A percentile compares a stretch with the other conserved stretches of the same genome.
Evolutionary conservation across 176 grass and related monocot species (phyloP).

Genomic region (Phoenix dactylifera): DNA sequence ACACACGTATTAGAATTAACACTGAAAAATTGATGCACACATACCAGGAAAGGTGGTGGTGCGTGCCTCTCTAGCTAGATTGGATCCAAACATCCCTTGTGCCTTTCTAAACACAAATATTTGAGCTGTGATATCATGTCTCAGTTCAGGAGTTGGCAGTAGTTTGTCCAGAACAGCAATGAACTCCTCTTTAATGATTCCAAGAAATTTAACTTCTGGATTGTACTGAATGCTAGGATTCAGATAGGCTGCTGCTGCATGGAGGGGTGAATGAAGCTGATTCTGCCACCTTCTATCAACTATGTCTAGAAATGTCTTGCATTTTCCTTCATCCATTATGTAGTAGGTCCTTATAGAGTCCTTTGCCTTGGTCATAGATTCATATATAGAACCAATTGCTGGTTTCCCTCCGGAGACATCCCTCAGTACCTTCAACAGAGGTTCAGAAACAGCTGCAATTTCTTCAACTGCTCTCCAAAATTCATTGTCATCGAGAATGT

Average conservation of each 20-base stretch:
- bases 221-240: constrained; percentile 95
- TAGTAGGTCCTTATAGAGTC: constrained; percentile 94
- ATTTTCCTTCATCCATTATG: constrained; percentile 98
- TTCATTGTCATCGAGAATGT: constrained; percentile 63
- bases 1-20: no score
- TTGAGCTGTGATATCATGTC: constrained; percentile 71
- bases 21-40: not conserved
- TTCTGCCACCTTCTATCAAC: constrained; percentile 76
- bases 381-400: constrained; percentile 82
- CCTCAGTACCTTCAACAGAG: constrained; percentile 77
- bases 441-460: constrained; percentile 84
- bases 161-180: constrained; percentile 69
- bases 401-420: constrained; percentile 84
- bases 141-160: constrained; percentile 60
- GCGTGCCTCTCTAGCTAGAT: constrained; percentile 86
- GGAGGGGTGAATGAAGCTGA: constrained; percentile 83
- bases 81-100: constrained; percentile 79
- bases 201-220: constrained; percentile 65
- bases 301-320: constrained; percentile 84
- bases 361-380: constrained; percentile 92
- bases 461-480: constrained; percentile 82
- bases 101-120: constrained; percentile 76
- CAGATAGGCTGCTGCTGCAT: constrained; percentile 69
- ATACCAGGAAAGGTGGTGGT: constrained; percentile 69
- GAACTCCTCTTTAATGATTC: constrained; percentile 67